Conservation (phyloP, 2,329 filamentous ascomycete genomes). For the Corynespora cassiicola region DNA sequence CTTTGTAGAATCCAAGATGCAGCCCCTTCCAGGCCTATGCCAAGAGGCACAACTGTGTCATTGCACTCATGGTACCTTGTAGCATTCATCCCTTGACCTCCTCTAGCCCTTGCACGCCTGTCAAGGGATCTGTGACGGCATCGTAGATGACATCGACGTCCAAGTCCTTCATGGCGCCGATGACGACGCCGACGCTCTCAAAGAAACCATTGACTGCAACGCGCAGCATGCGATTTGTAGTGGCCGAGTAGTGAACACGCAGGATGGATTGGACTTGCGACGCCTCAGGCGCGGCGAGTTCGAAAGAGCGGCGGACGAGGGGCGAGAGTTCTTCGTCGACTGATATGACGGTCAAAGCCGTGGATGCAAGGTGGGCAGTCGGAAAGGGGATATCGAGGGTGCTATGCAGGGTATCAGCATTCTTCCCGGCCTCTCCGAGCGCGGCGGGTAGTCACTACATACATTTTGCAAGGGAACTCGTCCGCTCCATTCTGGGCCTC, state of each 20-base stretch:
- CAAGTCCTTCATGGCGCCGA: slow-evolving; percentile 89
- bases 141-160: slow-evolving; percentile 79
- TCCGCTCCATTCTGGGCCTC: slow-evolving; percentile 4
- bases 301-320: slow-evolving; percentile 76
- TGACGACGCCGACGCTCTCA: slow-evolving; percentile 82
- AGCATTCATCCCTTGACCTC: slow-evolving; percentile 67
- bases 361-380: slow-evolving; percentile 75
- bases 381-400: slow-evolving; percentile 82
- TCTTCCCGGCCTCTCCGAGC: too few relatives aligned
- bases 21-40: too few relatives aligned
- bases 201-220: slow-evolving; percentile 97
- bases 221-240: slow-evolving; percentile 94
- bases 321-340: slow-evolving; percentile 91
- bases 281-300: slow-evolving; percentile 50
- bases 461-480: slow-evolving; percentile 51
- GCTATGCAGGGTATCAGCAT: too few relatives aligned
- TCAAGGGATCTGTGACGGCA: slow-evolving; percentile 47
- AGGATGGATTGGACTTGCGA: slow-evolving; percentile 60
- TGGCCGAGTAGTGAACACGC: slow-evolving; percentile 79
- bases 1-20: too few relatives aligned
- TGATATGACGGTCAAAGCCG: slow-evolving; percentile 75
- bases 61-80: too few relatives aligned
- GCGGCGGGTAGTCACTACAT: too few relatives aligned
- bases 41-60: too few relatives aligned
- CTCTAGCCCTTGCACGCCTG: slow-evolving; percentile 77